Conservation (phyloP, 495 filamentous ascomycete species). For the Penicillium parvum region DNA sequence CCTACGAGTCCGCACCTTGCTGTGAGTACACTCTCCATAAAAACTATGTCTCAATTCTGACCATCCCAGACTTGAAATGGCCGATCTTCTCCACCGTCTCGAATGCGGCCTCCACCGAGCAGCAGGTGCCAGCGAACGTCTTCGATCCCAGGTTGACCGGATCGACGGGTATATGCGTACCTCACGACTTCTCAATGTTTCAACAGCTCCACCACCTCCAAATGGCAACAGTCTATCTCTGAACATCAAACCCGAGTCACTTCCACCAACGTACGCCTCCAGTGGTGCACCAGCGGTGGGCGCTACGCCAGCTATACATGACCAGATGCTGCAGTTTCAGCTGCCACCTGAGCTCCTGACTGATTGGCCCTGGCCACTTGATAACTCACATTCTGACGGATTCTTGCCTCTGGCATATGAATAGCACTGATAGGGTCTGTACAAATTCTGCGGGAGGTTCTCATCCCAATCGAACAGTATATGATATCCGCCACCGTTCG, state of each 20-base stretch:
- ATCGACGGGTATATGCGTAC: constrained; percentile 48
- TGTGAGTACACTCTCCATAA: constrained; percentile 20
- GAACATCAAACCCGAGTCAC: constrained; percentile 11
- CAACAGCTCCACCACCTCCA: constrained; percentile 8
- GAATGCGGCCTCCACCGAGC: constrained; percentile 38
- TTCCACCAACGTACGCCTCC: constrained; percentile 4
- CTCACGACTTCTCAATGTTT: constrained; percentile 20
- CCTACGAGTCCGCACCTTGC: constrained; percentile 37
- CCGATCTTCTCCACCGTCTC: constrained; percentile 43
- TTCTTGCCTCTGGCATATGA: constrained; percentile 27
- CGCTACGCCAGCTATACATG: constrained; percentile 11
- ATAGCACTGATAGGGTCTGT: too few relatives aligned
- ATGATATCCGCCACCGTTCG: too few relatives aligned
- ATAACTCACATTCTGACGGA: constrained; percentile 25
- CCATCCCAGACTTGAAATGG: constrained; percentile 35
- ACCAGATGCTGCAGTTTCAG: constrained; percentile 33
- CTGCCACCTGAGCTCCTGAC: constrained; percentile 35
- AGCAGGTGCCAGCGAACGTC: constrained; percentile 35
- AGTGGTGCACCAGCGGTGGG: constrained; percentile 3
- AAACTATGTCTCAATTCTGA: neutral
- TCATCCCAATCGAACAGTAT: too few relatives aligned
- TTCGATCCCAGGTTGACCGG: constrained; percentile 39
- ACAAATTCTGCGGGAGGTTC: too few relatives aligned
- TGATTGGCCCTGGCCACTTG: constrained; percentile 40
- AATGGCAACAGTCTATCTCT: constrained; percentile 6